A percentile compares a stretch with the other conserved stretches of the same genome.
phyloP scores from a whole-genome alignment of 2,329 filamentous ascomycete genomes.

The Cercospora sp. region DNA sequence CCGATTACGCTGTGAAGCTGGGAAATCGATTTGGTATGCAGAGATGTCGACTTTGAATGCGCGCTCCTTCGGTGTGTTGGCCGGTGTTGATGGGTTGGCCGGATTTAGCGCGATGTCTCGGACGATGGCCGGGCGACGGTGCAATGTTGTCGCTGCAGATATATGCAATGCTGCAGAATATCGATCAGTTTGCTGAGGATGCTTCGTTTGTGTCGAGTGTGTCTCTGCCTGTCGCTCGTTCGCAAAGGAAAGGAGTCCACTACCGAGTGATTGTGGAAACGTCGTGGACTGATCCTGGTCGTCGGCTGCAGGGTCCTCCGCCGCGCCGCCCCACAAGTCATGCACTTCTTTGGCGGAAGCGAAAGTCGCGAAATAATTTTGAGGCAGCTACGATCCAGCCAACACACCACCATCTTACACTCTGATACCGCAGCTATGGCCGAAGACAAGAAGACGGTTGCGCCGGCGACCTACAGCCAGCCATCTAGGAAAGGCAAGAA shows the following conservation, averaged over 20 bases:
- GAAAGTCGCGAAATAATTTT: slow-evolving; percentile 4
- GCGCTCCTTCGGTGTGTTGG: slow-evolving; percentile 1
- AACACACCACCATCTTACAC: background rate
- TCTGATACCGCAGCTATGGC: slow-evolving; percentile 11
- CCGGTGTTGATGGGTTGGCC: slow-evolving; percentile 6
- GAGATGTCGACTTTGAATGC: background rate
- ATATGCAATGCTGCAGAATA: background rate
- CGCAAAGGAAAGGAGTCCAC: slow-evolving; percentile 4
- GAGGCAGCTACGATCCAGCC: background rate
- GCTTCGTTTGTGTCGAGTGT: slow-evolving; percentile 2
- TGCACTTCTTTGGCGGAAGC: background rate
- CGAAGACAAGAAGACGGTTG: slow-evolving; percentile 41
- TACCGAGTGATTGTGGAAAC: background rate
- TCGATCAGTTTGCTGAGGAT: background rate
- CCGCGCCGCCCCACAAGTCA: slow-evolving; percentile 1
- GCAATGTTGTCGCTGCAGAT: background rate
- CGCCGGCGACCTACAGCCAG: slow-evolving; percentile 81
- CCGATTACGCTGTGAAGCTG: background rate
- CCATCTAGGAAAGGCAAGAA: slow-evolving; percentile 96
- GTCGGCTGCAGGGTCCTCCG: background rate
- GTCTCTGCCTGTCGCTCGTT: background rate
- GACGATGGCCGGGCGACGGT: background rate
- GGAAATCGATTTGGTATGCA: background rate
- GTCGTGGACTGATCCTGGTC: background rate
- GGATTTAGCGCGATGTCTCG: slow-evolving; percentile 13